These are phyloP conservation scores for Vaccinium myrtillus DNA, from an alignment of 148 eudicot genomes.

Conservation along the genomic window DNA sequence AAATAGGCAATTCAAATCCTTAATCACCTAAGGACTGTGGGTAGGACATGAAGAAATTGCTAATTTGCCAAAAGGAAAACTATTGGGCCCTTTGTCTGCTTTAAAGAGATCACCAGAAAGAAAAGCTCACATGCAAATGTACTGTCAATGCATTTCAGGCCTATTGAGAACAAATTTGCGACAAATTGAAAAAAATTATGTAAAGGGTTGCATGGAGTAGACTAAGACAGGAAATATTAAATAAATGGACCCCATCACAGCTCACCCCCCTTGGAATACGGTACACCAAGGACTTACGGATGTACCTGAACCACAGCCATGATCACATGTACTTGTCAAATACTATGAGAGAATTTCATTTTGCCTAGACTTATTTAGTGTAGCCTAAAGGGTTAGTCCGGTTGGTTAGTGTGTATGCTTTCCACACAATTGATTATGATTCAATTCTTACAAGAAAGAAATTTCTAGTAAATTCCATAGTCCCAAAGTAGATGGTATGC, in stretches of 20 bases:
- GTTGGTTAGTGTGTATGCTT: no score
- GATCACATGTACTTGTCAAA: background rate
- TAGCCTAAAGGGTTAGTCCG: no score
- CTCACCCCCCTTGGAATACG: slow-evolving; percentile 11
- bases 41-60: background rate
- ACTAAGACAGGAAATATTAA: background rate
- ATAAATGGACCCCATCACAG: slow-evolving; percentile 4
- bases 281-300: slow-evolving; percentile 23
- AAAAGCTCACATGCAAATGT: background rate
- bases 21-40: background rate
- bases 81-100: slow-evolving; percentile 5
- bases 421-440: no score
- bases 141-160: background rate
- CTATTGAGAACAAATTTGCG: background rate
- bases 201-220: background rate
- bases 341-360: background rate
- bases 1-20: background rate
- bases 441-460: no score
- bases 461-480: no score
- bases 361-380: background rate
- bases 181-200: no score
- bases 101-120: background rate
- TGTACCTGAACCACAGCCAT: slow-evolving; percentile 26
- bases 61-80: background rate
- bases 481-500: no score